Percentiles rank a stretch among this genome's conserved stretches.
These are phyloP conservation scores for Trypanosoma rangeli DNA, from an alignment of 208 protist genomes.

Conservation along the genomic window DNA sequence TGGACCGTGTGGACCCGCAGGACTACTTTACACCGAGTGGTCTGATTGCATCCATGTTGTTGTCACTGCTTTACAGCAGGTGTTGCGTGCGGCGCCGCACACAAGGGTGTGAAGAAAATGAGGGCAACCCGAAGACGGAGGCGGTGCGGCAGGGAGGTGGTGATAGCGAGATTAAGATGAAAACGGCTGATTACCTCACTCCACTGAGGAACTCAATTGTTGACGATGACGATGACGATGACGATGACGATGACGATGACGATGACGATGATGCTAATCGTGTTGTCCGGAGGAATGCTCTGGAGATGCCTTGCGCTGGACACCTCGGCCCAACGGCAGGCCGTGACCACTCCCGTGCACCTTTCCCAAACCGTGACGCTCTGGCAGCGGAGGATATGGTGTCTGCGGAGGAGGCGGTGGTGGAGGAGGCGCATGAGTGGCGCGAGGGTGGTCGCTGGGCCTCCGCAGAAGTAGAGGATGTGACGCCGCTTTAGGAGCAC, in stretches of 20 bases:
- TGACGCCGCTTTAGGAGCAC: conserved; percentile 37
- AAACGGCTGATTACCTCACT: too few species aligned
- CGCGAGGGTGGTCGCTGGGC: conserved; percentile 7
- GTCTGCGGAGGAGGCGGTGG: conserved; percentile 10
- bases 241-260: conserved; percentile 9
- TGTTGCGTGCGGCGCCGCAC: conserved; percentile 48
- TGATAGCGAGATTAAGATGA: background rate
- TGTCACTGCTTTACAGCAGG: conserved; percentile 50
- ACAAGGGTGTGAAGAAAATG: background rate
- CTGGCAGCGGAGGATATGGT: background rate
- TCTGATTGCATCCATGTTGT: conserved; percentile 40
- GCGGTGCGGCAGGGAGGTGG: background rate
- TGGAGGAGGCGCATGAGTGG: conserved; percentile 19
- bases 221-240: too few species aligned
- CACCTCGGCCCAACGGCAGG: background rate
- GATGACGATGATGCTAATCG: conserved; percentile 11
- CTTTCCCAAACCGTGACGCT: background rate
- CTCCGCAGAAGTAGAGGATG: conserved; percentile 49
- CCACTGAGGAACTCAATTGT: too few species aligned
- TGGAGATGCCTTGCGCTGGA: background rate
- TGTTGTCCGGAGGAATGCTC: conserved; percentile 2
- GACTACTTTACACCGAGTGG: conserved; percentile 50
- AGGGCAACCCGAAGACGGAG: background rate
- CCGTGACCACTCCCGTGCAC: background rate
- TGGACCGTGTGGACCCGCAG: conserved; percentile 54